phyloP scores from a whole-genome alignment of 306 rosid genomes.

The Lathyrus oleraceus region DNA sequence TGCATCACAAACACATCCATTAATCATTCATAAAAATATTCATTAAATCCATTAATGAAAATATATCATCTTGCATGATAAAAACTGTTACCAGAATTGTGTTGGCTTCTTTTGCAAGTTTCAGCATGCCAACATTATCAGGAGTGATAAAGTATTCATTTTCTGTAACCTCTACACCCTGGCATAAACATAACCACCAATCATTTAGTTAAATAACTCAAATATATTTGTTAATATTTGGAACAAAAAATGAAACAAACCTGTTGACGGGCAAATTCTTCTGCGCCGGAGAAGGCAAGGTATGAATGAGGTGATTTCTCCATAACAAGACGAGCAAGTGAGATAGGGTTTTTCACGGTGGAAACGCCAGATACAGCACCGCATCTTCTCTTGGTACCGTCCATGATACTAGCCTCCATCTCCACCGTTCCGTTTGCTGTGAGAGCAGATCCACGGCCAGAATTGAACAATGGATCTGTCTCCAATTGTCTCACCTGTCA shows the following conservation, averaged over 20 bases:
- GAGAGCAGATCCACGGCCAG: slow-evolving; percentile 92
- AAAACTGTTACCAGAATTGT: slow-evolving; percentile 59
- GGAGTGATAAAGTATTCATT: slow-evolving; percentile 86
- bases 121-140: slow-evolving; percentile 83
- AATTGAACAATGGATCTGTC: slow-evolving; percentile 81
- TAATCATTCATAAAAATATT: background rate
- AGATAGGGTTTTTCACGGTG: slow-evolving; percentile 83
- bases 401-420: slow-evolving; percentile 98
- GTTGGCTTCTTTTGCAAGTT: slow-evolving; percentile 89
- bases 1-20: slow-evolving; percentile 33
- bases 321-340: slow-evolving; percentile 94
- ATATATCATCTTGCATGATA: background rate
- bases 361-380: slow-evolving; percentile 88
- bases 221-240: background rate
- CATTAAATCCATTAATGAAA: background rate
- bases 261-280: slow-evolving; percentile 79
- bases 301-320: slow-evolving; percentile 97
- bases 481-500: slow-evolving; percentile 77
- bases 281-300: slow-evolving; percentile 88
- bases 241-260: slow-evolving; percentile 24
- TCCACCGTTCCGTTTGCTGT: slow-evolving; percentile 85
- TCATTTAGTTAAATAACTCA: background rate
- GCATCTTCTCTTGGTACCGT: slow-evolving; percentile 78
- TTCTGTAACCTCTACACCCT: slow-evolving; percentile 76
- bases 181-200: background rate